Conservation (phyloP, 352 stramenopile genomes). For the Blastocystis sp. region DNA sequence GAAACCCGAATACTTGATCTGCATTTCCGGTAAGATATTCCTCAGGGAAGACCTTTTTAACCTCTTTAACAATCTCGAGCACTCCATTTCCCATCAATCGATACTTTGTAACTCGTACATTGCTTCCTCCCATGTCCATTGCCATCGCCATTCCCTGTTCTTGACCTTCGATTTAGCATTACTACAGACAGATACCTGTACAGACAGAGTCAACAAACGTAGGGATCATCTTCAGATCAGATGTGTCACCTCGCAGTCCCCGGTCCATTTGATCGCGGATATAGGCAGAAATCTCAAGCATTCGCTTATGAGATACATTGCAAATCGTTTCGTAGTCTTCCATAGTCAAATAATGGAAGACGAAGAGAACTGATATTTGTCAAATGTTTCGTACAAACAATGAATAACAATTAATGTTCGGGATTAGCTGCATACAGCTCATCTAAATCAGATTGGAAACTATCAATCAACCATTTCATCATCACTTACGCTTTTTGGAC, state of each 20-base stretch:
- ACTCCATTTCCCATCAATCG: constrained; percentile 46
- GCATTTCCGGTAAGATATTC: constrained; percentile 55
- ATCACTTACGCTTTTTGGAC: constrained; percentile 26
- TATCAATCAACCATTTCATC: background rate
- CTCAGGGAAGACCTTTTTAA: constrained; percentile 32
- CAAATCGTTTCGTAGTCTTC: constrained; percentile 44
- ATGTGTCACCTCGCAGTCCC: constrained; percentile 36
- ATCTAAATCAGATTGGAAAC: constrained; percentile 27
- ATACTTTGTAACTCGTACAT: constrained; percentile 39
- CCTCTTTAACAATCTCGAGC: constrained; percentile 51
- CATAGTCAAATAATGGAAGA: constrained; percentile 12
- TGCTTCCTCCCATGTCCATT: constrained; percentile 58
- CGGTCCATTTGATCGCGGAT: constrained; percentile 56
- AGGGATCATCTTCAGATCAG: constrained; percentile 62
- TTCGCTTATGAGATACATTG: background rate
- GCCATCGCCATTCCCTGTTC: constrained; percentile 57
- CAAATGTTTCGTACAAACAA: constrained; percentile 5
- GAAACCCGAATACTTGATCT: constrained; percentile 57
- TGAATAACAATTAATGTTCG: background rate
- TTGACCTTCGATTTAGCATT: constrained; percentile 14
- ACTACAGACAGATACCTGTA: background rate
- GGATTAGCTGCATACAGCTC: constrained; percentile 44
- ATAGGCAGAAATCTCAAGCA: constrained; percentile 39
- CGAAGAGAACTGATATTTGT: background rate
- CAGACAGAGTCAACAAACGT: constrained; percentile 51